Conservation (phyloP, 2,329 filamentous ascomycete genomes). For the Sporothrix brunneoviolacea region DNA sequence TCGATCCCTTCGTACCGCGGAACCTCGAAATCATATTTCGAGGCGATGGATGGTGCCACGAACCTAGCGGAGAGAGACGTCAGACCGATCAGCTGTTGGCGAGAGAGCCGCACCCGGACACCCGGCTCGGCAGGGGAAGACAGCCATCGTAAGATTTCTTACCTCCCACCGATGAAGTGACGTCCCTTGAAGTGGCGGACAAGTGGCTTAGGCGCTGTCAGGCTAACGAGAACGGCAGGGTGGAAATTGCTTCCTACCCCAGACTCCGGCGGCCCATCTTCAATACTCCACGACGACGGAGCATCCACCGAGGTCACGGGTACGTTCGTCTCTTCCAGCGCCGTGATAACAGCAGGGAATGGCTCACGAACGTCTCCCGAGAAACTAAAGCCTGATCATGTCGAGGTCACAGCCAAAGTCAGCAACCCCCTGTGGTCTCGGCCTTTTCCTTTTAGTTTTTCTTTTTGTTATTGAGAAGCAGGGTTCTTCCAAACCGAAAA, state of each 20-base stretch:
- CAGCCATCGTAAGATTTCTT: too few relatives aligned
- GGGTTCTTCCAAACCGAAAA: slow-evolving; percentile 60
- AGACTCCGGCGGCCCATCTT: slow-evolving; percentile 69
- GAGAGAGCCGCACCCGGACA: too few relatives aligned
- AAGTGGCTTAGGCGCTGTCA: slow-evolving; percentile 90
- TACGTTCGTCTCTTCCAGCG: slow-evolving; percentile 63
- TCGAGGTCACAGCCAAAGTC: background rate
- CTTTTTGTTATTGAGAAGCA: background rate
- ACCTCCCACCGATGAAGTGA: slow-evolving; percentile 87
- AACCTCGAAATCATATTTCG: slow-evolving; percentile 79
- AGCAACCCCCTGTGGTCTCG: too few relatives aligned
- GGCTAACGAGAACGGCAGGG: slow-evolving; percentile 72
- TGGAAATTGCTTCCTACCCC: slow-evolving; percentile 76
- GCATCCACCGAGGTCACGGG: slow-evolving; percentile 87
- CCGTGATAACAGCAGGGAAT: slow-evolving; percentile 73
- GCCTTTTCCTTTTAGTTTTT: too few relatives aligned
- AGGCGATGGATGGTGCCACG: slow-evolving; percentile 66
- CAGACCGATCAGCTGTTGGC: background rate
- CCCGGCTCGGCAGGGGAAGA: too few relatives aligned
- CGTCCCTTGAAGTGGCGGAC: slow-evolving; percentile 76
- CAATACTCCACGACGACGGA: slow-evolving; percentile 91
- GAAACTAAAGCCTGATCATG: slow-evolving; percentile 74
- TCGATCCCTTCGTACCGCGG: slow-evolving; percentile 80
- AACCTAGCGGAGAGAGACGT: slow-evolving; percentile 48
- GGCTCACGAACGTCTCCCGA: slow-evolving; percentile 87